These are phyloP conservation scores for Alternaria infectoria DNA, from an alignment of 2,329 filamentous ascomycete genomes.

Conservation along the genomic window DNA sequence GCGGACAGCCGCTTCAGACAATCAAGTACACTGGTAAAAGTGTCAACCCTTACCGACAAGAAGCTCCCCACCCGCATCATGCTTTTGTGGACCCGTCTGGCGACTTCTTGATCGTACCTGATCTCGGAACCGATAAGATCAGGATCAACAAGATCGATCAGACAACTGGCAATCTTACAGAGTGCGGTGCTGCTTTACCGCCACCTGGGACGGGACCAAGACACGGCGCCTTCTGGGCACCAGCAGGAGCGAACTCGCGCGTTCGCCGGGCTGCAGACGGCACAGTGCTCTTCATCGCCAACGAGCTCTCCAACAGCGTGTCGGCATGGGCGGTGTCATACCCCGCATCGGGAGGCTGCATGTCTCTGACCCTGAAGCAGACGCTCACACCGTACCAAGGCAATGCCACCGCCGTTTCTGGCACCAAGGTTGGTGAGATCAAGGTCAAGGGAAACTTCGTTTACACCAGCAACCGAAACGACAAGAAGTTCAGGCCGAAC, in stretches of 20 bases:
- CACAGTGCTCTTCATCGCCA: slow-evolving; percentile 40
- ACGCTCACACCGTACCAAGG: slow-evolving; percentile 42
- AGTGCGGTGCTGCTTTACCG: slow-evolving; percentile 53
- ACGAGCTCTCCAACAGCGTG: slow-evolving; percentile 44
- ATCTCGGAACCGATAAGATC: slow-evolving; percentile 62
- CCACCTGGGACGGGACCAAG: slow-evolving; percentile 60
- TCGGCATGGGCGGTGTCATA: slow-evolving; percentile 41
- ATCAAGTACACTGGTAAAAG: slow-evolving; percentile 48
- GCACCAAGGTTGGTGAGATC: slow-evolving; percentile 44
- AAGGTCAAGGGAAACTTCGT: slow-evolving; percentile 42
- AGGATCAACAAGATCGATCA: slow-evolving; percentile 61
- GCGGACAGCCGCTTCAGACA: slow-evolving; percentile 34
- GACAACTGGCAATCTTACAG: slow-evolving; percentile 53
- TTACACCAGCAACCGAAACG: slow-evolving; percentile 46
- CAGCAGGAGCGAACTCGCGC: slow-evolving; percentile 23
- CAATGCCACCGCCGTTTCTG: slow-evolving; percentile 32
- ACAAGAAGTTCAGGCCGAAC: slow-evolving; percentile 43
- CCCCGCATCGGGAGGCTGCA: slow-evolving; percentile 34
- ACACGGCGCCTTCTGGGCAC: slow-evolving; percentile 60
- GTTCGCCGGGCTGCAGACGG: slow-evolving; percentile 24
- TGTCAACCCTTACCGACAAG: slow-evolving; percentile 58
- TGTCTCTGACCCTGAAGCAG: slow-evolving; percentile 38
- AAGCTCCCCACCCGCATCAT: slow-evolving; percentile 62
- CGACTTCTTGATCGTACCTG: slow-evolving; percentile 58
- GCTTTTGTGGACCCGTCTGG: slow-evolving; percentile 58